Evolutionary conservation across 2,329 filamentous ascomycete species (phyloP).

Genomic region (Tolypocladium ovalisporum): DNA sequence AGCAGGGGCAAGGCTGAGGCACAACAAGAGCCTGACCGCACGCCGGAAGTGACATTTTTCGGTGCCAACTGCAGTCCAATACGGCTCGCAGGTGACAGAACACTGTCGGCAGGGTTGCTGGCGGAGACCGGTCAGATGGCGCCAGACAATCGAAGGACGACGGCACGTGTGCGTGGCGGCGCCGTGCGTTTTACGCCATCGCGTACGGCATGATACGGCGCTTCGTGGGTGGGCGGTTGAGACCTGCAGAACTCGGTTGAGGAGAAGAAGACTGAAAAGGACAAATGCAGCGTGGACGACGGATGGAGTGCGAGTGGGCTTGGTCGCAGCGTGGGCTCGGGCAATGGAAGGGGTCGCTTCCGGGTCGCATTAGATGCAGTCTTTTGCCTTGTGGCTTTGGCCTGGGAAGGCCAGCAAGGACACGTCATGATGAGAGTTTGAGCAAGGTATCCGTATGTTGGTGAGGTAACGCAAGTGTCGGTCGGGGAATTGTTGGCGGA

Average conservation of each 20-base stretch:
- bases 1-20: neutral
- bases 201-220: neutral
- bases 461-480: neutral
- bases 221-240: neutral
- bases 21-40: neutral
- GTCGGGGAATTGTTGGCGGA: neutral
- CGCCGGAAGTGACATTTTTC: neutral
- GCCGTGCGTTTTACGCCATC: neutral
- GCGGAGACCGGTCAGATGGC: neutral
- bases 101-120: neutral
- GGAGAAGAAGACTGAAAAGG: no score
- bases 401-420: no score
- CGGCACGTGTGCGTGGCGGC: neutral
- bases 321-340: neutral
- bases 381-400: neutral
- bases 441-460: neutral
- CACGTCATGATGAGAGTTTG: neutral
- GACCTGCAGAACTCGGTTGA: neutral
- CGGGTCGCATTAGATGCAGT: neutral
- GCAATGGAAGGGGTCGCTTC: neutral
- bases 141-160: neutral
- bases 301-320: neutral
- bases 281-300: neutral
- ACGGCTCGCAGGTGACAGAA: neutral
- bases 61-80: neutral